Evolutionary conservation across 495 filamentous ascomycete species (phyloP).

Genomic region (Lophiostoma macrostomum): DNA sequence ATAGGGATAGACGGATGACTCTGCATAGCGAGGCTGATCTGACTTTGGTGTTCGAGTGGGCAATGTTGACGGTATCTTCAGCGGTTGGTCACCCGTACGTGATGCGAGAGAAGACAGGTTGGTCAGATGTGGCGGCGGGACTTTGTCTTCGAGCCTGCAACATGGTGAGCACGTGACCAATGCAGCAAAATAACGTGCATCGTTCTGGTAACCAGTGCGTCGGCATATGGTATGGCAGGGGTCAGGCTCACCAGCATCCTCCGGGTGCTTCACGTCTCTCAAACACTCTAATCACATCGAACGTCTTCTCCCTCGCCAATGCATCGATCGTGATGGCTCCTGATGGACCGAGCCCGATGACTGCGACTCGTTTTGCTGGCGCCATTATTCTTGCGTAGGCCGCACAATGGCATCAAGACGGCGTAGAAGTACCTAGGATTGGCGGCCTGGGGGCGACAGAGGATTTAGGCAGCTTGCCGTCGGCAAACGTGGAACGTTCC

Average conservation of each 20-base stretch:
- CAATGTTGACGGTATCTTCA: constrained; percentile 47
- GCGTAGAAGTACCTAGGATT: neutral
- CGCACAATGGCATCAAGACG: neutral
- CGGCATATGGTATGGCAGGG: too few relatives aligned
- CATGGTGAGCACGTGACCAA: too few relatives aligned
- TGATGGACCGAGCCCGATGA: constrained; percentile 58
- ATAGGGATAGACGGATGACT: constrained; percentile 47
- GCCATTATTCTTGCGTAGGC: neutral
- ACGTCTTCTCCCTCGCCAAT: constrained; percentile 53
- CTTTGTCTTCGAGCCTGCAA: constrained; percentile 45
- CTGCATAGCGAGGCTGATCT: constrained; percentile 49
- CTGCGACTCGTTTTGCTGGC: constrained; percentile 49
- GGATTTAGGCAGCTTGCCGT: too few relatives aligned
- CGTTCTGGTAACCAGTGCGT: too few relatives aligned
- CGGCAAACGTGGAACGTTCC: too few relatives aligned
- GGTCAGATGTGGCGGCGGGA: constrained; percentile 32
- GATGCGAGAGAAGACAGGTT: constrained; percentile 2
- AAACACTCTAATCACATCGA: constrained; percentile 57
- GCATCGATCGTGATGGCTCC: constrained; percentile 60
- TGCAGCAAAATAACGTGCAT: too few relatives aligned
- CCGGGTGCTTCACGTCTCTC: constrained; percentile 57
- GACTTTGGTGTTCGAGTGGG: constrained; percentile 47
- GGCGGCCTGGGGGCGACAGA: too few relatives aligned
- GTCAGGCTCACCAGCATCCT: constrained; percentile 52
- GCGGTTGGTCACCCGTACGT: constrained; percentile 49